phyloP scores from a whole-genome alignment of 441 rosid species.

The Gossypium lobatum region DNA sequence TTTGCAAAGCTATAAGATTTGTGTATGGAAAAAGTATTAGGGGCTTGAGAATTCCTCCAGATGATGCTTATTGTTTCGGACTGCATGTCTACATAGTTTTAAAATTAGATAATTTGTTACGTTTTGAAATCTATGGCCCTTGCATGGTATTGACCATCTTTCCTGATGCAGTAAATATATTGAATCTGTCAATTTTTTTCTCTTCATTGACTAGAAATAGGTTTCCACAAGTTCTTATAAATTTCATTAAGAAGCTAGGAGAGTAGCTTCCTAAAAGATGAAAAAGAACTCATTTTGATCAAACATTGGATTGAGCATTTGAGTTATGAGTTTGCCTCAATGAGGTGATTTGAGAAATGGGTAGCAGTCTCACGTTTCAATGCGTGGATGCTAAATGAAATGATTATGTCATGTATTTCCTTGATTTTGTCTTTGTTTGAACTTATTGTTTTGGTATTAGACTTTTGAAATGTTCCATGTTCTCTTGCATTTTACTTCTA shows the following conservation, averaged over 20 bases:
- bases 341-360: background rate
- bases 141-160: background rate
- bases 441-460: constrained; percentile 1
- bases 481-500: background rate
- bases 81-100: background rate
- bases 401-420: background rate
- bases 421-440: background rate
- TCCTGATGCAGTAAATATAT: background rate
- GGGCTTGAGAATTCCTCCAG: background rate
- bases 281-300: background rate
- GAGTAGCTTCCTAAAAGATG: background rate
- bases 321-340: background rate
- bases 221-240: too few species aligned
- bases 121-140: background rate
- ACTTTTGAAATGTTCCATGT: background rate
- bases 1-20: background rate
- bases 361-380: background rate
- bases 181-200: background rate
- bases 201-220: background rate
- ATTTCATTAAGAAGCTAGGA: too few species aligned
- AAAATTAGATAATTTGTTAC: background rate
- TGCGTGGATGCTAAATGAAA: background rate
- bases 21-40: background rate
- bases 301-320: background rate
- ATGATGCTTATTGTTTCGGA: background rate